Percentiles rank a stretch among this genome's conserved stretches.
phyloP scores from a whole-genome alignment of 768 basidiomycete species.

The Cystoderma amianthinum region DNA sequence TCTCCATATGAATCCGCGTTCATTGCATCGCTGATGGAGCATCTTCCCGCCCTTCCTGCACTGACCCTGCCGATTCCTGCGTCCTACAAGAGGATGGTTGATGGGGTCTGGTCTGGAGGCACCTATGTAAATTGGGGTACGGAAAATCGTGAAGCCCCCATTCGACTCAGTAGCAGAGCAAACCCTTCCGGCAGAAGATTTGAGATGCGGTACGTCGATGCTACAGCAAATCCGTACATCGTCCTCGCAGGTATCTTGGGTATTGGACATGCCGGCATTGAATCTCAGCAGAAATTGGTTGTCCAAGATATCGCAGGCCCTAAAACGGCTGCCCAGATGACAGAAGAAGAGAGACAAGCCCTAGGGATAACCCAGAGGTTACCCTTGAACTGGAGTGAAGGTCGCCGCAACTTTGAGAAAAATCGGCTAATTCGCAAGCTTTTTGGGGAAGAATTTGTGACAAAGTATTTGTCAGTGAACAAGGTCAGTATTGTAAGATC shows the following conservation, averaged over 20 bases:
- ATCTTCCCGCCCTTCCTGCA: conserved; percentile 50
- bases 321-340: conserved; percentile 33
- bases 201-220: conserved; percentile 57
- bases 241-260: conserved; percentile 50
- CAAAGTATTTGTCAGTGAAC: neutral
- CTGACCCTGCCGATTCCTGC: conserved; percentile 51
- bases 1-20: conserved; percentile 48
- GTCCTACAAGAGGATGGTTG: conserved; percentile 59
- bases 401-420: conserved; percentile 10
- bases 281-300: conserved; percentile 24
- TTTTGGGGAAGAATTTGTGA: neutral
- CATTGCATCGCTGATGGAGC: conserved; percentile 49
- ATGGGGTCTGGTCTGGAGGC: conserved; percentile 68
- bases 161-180: conserved; percentile 48
- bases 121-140: conserved; percentile 65
- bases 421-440: neutral
- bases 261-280: conserved; percentile 45
- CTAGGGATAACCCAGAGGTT: conserved; percentile 44
- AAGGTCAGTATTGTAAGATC: neutral
- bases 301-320: conserved; percentile 27
- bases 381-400: conserved; percentile 42
- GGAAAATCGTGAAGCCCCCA: conserved; percentile 60
- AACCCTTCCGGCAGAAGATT: conserved; percentile 50
- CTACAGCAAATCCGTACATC: conserved; percentile 58
- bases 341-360: conserved; percentile 28